Evolutionary conservation across 2,329 filamentous ascomycete genomes (phyloP).

Genomic region (Hortaea sp.): DNA sequence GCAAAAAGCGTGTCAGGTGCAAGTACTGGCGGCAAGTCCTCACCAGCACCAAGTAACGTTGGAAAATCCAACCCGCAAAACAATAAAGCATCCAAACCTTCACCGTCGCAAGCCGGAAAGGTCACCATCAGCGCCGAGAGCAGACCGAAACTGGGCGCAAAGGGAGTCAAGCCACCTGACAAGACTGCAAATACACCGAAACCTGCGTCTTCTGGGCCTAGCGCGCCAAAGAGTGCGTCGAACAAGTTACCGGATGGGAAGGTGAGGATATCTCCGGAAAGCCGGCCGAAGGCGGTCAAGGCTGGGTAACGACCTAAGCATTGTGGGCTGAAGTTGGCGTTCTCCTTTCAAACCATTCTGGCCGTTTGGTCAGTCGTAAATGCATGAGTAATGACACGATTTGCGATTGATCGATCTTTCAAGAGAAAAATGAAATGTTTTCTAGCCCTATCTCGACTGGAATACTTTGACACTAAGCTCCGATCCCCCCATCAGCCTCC

Average conservation of each 20-base stretch:
- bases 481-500: too few species aligned
- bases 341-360: neutral
- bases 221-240: neutral
- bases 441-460: too few species aligned
- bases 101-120: neutral
- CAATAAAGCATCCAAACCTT: conserved; percentile 1
- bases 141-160: neutral
- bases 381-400: neutral
- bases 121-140: neutral
- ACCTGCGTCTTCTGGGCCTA: neutral
- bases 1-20: neutral
- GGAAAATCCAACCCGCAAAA: neutral
- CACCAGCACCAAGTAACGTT: neutral
- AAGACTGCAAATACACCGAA: neutral
- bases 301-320: neutral
- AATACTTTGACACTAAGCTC: too few species aligned
- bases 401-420: too few species aligned
- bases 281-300: conserved; percentile 7
- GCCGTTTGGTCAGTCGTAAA: too few species aligned
- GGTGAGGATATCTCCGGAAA: conserved; percentile 6
- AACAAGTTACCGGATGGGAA: conserved; percentile 6
- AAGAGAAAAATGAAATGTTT: too few species aligned
- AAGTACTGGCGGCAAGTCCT: neutral
- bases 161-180: neutral
- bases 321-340: neutral